Evolutionary conservation across 192 early-diverging fungal genomes (phyloP).

Genomic region (Podila minutissima): DNA sequence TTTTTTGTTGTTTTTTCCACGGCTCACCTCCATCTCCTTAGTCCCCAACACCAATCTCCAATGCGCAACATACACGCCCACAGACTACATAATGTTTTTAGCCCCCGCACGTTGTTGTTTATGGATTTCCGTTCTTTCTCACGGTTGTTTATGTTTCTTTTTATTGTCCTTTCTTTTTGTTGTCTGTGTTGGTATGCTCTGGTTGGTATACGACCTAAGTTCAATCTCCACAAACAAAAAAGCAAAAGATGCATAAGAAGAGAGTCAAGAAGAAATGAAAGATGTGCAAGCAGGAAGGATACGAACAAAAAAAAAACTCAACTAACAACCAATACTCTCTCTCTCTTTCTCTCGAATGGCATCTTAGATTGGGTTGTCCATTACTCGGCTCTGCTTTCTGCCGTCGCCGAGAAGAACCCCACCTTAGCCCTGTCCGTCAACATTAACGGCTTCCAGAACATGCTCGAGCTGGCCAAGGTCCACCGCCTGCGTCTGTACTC

Average conservation of each 20-base stretch:
- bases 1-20: conserved; percentile 4
- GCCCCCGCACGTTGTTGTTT: background rate
- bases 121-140: conserved; percentile 3
- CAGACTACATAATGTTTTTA: background rate
- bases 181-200: background rate
- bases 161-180: background rate
- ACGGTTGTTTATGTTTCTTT: conserved; percentile 1
- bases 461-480: conserved; percentile 66
- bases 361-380: conserved; percentile 69
- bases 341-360: background rate
- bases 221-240: conserved; percentile 24
- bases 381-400: conserved; percentile 72
- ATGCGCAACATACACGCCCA: too few species aligned
- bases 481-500: conserved; percentile 68
- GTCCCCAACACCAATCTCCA: background rate
- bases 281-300: background rate
- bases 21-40: background rate
- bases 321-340: background rate
- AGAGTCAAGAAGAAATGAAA: background rate
- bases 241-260: background rate
- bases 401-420: conserved; percentile 72
- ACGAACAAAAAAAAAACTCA: background rate
- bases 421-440: conserved; percentile 68
- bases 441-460: conserved; percentile 74
- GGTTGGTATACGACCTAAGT: background rate